phyloP scores from a whole-genome alignment of 2,329 filamentous ascomycete genomes.

The Acrodontium crateriforme region DNA sequence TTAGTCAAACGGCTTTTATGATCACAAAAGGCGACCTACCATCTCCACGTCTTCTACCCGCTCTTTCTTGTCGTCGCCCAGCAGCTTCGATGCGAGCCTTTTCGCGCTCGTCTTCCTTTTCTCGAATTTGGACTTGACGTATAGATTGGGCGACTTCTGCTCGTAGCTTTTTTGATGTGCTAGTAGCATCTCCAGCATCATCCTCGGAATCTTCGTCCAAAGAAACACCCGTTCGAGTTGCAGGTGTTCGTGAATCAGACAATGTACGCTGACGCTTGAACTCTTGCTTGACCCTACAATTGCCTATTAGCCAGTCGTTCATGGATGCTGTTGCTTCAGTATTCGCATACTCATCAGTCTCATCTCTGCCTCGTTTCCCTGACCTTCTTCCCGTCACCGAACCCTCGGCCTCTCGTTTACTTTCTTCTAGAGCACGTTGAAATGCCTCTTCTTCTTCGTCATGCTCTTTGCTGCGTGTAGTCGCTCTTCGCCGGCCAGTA shows the following conservation, averaged over 20 bases:
- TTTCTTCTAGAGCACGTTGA: constrained; percentile 82
- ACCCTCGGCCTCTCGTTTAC: constrained; percentile 52
- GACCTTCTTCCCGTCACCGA: constrained; percentile 47
- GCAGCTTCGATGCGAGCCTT: constrained; percentile 58
- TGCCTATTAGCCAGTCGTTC: background rate
- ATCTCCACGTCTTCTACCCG: constrained; percentile 67
- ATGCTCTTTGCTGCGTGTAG: constrained; percentile 92
- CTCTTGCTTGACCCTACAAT: constrained; percentile 50
- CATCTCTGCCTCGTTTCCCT: constrained; percentile 72
- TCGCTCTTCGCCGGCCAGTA: constrained; percentile 72
- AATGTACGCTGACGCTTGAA: constrained; percentile 73
- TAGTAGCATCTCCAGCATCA: constrained; percentile 26
- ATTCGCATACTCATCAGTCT: constrained; percentile 76
- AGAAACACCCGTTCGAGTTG: constrained; percentile 30
- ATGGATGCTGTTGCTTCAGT: too few species aligned
- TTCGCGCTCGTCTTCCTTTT: constrained; percentile 54
- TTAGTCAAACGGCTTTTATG: too few species aligned
- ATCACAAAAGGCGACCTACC: constrained; percentile 47
- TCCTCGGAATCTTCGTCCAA: constrained; percentile 64
- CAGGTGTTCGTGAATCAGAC: constrained; percentile 47
- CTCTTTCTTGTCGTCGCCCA: constrained; percentile 67
- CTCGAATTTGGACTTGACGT: constrained; percentile 50
- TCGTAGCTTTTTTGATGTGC: constrained; percentile 28
- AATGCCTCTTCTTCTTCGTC: constrained; percentile 92
- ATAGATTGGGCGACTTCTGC: constrained; percentile 36